A percentile compares a stretch with the other conserved stretches of the same genome.
phyloP scores from a whole-genome alignment of 2,329 filamentous ascomycete genomes.

The Dryadomyces quercus-mongolicae region DNA sequence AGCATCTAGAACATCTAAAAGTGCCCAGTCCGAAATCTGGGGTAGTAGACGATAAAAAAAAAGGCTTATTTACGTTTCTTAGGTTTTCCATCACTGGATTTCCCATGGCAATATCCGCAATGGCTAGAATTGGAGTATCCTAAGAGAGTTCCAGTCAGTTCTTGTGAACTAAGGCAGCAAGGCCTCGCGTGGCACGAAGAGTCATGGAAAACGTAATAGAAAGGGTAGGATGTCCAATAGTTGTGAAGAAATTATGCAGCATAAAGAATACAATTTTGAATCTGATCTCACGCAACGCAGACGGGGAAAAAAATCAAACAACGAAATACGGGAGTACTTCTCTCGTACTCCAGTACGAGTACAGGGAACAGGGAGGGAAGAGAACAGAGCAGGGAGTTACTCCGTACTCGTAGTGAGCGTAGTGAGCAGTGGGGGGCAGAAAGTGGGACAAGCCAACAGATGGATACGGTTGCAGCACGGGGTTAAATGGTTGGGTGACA shows the following conservation, averaged over 20 bases:
- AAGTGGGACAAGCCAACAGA: constrained; percentile 21
- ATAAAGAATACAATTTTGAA: not conserved
- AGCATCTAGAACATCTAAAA: not conserved
- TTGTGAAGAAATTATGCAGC: not conserved
- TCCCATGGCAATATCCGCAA: constrained; percentile 10
- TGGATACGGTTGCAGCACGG: constrained; percentile 26
- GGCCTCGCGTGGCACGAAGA: not conserved
- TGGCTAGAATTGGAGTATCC: constrained; percentile 8
- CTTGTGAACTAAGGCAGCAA: not conserved
- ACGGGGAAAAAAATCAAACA: not conserved
- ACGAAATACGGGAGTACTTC: no score
- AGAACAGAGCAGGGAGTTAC: no score
- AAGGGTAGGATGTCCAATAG: not conserved
- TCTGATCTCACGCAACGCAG: not conserved
- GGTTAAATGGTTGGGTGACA: constrained; percentile 13
- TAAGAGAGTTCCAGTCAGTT: not conserved
- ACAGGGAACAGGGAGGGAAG: not conserved
- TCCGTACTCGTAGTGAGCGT: no score
- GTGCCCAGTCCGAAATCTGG: no score
- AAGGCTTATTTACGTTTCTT: constrained; percentile 8
- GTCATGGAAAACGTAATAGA: not conserved
- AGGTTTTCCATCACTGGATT: not conserved
- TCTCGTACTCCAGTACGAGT: not conserved
- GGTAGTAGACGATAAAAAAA: not conserved
- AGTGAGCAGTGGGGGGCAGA: not conserved